Conservation (phyloP, 2,329 filamentous ascomycete species). For the Exophiala phaeomuriformis region DNA sequence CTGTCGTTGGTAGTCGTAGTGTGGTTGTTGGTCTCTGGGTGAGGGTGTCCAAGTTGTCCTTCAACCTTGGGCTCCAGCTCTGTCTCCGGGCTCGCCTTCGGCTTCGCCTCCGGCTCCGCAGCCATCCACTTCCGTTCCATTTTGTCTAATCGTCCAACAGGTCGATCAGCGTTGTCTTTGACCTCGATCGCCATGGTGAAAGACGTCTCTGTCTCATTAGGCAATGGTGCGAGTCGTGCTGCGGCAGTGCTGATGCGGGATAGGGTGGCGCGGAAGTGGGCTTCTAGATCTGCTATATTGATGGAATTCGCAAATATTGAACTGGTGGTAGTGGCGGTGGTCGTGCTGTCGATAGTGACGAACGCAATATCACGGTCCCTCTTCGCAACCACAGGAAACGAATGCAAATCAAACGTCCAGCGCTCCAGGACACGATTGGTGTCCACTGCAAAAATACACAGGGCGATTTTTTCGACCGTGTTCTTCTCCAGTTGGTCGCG, state of each 20-base stretch:
- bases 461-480: constrained; percentile 47
- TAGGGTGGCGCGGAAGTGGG: constrained; percentile 44
- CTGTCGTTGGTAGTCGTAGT: background rate
- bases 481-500: constrained; percentile 60
- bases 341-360: background rate
- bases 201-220: constrained; percentile 20
- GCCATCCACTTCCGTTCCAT: constrained; percentile 56
- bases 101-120: constrained; percentile 39
- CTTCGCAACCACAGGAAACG: constrained; percentile 45
- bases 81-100: no score
- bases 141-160: constrained; percentile 38
- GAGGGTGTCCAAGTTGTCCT: constrained; percentile 25
- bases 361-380: constrained; percentile 47
- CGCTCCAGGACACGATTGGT: constrained; percentile 50
- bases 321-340: background rate
- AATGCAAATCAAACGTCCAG: constrained; percentile 54
- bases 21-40: background rate
- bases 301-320: constrained; percentile 30
- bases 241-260: constrained; percentile 37
- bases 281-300: constrained; percentile 39
- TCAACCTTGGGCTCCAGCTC: constrained; percentile 20
- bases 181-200: constrained; percentile 46
- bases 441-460: constrained; percentile 49
- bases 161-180: constrained; percentile 40
- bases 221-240: constrained; percentile 27